Conservation (phyloP, 805 yeast genomes). For the Pichia nanzhaoensis region DNA sequence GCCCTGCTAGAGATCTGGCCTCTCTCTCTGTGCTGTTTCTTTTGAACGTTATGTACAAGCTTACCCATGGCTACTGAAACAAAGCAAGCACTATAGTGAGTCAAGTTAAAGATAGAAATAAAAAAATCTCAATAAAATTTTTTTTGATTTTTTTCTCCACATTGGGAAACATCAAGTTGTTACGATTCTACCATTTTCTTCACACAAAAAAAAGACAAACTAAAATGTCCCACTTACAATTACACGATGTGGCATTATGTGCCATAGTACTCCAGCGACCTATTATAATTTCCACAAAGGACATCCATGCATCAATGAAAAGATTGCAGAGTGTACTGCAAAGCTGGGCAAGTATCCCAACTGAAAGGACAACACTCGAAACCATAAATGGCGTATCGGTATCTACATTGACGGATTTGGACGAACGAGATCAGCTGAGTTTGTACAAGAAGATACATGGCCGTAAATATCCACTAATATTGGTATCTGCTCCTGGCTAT, state of each 20-base stretch:
- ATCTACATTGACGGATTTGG: neutral
- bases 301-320: neutral
- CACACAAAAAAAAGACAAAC: too few species aligned
- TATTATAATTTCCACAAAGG: neutral
- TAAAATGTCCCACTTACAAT: neutral
- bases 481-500: neutral
- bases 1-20: constrained; percentile 74
- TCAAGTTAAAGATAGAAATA: neutral
- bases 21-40: constrained; percentile 93
- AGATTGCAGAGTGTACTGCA: constrained; percentile 1
- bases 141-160: too few species aligned
- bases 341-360: neutral
- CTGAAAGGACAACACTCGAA: neutral
- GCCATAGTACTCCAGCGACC: constrained; percentile 4
- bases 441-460: constrained; percentile 2
- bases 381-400: constrained; percentile 4
- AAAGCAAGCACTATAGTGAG: too few species aligned
- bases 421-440: neutral
- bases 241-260: constrained; percentile 3
- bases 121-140: too few species aligned
- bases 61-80: constrained; percentile 50
- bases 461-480: constrained; percentile 6
- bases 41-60: constrained; percentile 83
- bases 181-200: neutral
- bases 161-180: neutral